Base-by-base conservation (phyloP, 805 yeast species). In the Candida odintsovae region DNA sequence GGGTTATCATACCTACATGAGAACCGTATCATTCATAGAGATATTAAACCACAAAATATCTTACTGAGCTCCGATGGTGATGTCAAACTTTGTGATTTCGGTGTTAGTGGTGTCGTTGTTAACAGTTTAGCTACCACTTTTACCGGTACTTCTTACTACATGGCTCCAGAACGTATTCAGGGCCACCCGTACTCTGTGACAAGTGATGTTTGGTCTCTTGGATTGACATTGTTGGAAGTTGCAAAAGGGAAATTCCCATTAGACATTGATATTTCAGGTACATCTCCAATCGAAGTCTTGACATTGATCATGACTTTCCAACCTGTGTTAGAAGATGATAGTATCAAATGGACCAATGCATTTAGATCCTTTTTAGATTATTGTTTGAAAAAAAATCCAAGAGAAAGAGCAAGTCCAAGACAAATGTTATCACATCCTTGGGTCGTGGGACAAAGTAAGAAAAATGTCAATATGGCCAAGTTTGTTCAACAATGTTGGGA, bases 81-180 rank as follows among this genome's bases (percentile, higher is more conserved):
- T 59, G 90, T 92, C 43, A 94, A 94, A 63, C 70, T 94, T 44
- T 92, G 98, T 68, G 99, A 94, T 68, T 94, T 94, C 69, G 99
- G 99, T 19, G 99, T 94, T 23, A 84, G 95, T 61, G 99, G 99
- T 11, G 97, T 89, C 60, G 96, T 94, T 18, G 96, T 92, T 28
- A 86, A 94, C 64, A 89, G 97, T 0, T 71, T 94, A 41, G 98
- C 98, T 1, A 88, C 96, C 1, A 94, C 99, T 0, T 94, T 90
- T 61, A 94, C 97, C 0, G 99, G 99, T 2, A 94, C 99, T 0
- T 90, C 96, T 11, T 92, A 88, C 63, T 94, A 94, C 65, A 94
- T 94, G 99, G 98, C 99, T 0, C 99, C 99, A 0, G 99, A 94
- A 65, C 76, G 99, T 56, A 92, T 94, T 43, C 87, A 87, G 69